Conservation (phyloP, 1,284 basidiomycete genomes). For the Stereum hirsutum region DNA sequence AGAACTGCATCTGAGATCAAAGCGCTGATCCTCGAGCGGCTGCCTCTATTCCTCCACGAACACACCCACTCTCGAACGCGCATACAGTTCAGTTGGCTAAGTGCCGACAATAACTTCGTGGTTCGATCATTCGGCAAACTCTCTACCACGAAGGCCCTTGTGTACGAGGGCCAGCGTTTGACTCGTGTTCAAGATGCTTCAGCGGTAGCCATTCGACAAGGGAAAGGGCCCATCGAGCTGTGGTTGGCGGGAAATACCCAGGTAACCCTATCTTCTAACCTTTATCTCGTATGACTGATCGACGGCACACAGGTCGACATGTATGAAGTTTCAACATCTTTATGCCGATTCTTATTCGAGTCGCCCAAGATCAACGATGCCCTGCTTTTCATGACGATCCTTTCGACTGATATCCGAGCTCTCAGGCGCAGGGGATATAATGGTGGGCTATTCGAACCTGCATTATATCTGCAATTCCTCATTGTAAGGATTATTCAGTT, state of each 20-base stretch:
- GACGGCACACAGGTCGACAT: conserved; percentile 1
- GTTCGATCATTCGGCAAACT: conserved; percentile 61
- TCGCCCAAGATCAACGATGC: conserved; percentile 75
- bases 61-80: conserved; percentile 66
- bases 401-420: conserved; percentile 82
- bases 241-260: conserved; percentile 70
- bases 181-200: conserved; percentile 61
- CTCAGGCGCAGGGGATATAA: conserved; percentile 84
- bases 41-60: conserved; percentile 90
- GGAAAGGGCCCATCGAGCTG: conserved; percentile 59
- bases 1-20: conserved; percentile 43
- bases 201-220: conserved; percentile 56
- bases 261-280: conserved; percentile 90
- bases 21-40: conserved; percentile 72
- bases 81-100: conserved; percentile 70
- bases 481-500: conserved; percentile 35
- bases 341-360: conserved; percentile 72
- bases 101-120: conserved; percentile 60
- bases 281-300: conserved; percentile 9
- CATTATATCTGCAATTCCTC: conserved; percentile 1
- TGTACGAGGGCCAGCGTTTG: conserved; percentile 37
- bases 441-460: conserved; percentile 34
- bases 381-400: conserved; percentile 85
- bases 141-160: conserved; percentile 49
- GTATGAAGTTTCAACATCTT: conserved; percentile 64